These are phyloP conservation scores for Stachybotrys echinatus DNA, from an alignment of 2,329 filamentous ascomycete species.

Conservation along the genomic window DNA sequence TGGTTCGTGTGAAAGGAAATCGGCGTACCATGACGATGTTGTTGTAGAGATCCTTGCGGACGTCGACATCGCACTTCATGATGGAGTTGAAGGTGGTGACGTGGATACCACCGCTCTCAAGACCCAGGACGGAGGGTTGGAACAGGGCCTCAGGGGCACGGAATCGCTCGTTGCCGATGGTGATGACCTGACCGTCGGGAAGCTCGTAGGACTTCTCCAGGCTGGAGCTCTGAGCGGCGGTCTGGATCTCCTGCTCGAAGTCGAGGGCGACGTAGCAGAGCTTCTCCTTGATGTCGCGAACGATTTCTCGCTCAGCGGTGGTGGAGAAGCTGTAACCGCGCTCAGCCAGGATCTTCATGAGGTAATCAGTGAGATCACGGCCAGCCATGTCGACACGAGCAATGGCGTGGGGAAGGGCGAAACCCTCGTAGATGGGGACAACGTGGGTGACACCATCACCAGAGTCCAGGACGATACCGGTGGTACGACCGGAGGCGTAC, in stretches of 20 bases:
- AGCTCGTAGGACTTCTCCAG: constrained; percentile 99
- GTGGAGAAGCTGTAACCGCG: constrained; percentile 99
- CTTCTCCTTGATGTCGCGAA: constrained; percentile 99
- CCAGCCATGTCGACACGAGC: constrained; percentile 99
- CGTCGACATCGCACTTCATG: constrained; percentile 99
- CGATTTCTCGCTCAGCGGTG: constrained; percentile 99
- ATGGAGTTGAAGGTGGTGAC: constrained; percentile 99
- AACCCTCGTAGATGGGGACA: constrained; percentile 99
- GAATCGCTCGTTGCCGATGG: constrained; percentile 99
- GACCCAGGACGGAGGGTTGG: constrained; percentile 97
- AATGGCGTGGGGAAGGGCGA: constrained; percentile 99
- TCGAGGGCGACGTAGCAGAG: constrained; percentile 99
- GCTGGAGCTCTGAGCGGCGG: constrained; percentile 95
- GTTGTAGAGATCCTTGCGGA: constrained; percentile 99
- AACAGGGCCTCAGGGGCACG: constrained; percentile 99
- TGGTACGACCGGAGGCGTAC: constrained; percentile 99
- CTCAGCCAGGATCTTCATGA: constrained; percentile 99
- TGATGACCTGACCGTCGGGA: constrained; percentile 99
- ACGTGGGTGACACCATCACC: constrained; percentile 99
- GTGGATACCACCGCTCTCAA: constrained; percentile 98
- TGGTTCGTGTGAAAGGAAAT: no score
- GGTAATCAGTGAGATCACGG: constrained; percentile 99
- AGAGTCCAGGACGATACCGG: constrained; percentile 99
- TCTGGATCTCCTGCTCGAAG: constrained; percentile 99
- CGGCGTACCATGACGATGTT: constrained; percentile 99